Percentiles rank a stretch among this genome's conserved stretches.
Evolutionary conservation across 192 early-diverging fungal species (phyloP).

Genomic region (Rhizophagus sp.): DNA sequence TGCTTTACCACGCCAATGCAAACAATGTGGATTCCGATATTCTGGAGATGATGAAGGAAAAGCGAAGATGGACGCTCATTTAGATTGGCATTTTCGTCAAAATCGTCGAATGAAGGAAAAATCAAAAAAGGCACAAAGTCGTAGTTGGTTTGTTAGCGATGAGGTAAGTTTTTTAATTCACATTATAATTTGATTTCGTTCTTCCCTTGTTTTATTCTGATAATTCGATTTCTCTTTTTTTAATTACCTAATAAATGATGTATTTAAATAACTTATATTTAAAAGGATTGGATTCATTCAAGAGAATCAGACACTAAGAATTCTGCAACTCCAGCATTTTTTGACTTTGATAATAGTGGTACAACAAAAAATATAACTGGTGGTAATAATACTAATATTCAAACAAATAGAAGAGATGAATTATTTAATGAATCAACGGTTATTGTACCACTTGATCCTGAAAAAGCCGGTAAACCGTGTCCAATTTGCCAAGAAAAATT

Average conservation of each 20-base stretch:
- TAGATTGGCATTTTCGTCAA: constrained; percentile 97
- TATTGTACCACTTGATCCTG: constrained; percentile 26
- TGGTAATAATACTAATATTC: constrained; percentile 24
- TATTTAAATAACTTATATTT: constrained; percentile 1
- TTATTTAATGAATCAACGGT: constrained; percentile 34
- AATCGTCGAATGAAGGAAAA: constrained; percentile 85
- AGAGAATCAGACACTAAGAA: constrained; percentile 41
- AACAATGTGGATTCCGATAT: constrained; percentile 91
- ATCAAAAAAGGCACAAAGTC: constrained; percentile 76
- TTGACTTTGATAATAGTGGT: constrained; percentile 23
- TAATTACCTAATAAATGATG: background rate
- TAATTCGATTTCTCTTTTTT: background rate
- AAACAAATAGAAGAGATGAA: constrained; percentile 37
- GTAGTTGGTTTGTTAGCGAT: constrained; percentile 86
- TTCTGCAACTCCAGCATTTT: constrained; percentile 39
- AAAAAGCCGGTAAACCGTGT: constrained; percentile 57
- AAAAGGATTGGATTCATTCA: constrained; percentile 48
- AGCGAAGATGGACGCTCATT: constrained; percentile 76
- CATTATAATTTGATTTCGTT: background rate
- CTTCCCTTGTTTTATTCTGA: background rate
- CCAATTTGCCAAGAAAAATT: constrained; percentile 79
- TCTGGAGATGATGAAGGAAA: constrained; percentile 64
- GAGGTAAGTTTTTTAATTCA: constrained; percentile 42
- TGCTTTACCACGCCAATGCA: constrained; percentile 77
- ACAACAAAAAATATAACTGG: constrained; percentile 10